These are phyloP conservation scores for Microstegium vimineum DNA, from an alignment of 176 grass and related monocot genomes.

Conservation along the genomic window DNA sequence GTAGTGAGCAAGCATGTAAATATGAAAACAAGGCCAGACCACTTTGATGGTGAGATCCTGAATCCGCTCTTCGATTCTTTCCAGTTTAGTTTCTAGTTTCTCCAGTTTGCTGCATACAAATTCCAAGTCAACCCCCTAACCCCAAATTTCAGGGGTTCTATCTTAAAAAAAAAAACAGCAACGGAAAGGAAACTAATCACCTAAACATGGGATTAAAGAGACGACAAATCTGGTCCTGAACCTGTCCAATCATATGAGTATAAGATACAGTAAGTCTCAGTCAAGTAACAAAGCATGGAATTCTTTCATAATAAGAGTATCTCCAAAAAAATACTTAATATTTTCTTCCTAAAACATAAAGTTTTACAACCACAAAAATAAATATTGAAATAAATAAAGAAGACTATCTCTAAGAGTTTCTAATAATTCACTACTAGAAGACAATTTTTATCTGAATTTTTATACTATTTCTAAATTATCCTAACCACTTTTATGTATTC, in stretches of 20 bases:
- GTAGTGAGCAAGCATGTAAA: background rate
- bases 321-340: too few species aligned
- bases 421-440: too few species aligned
- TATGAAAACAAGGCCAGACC: background rate
- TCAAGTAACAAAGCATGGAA: background rate
- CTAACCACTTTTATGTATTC: too few species aligned
- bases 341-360: too few species aligned
- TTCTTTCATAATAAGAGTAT: background rate
- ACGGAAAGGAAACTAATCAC: background rate
- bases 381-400: too few species aligned
- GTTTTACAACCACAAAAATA: too few species aligned
- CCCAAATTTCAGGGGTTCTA: background rate
- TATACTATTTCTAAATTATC: too few species aligned
- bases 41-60: background rate
- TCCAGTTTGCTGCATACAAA: background rate
- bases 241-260: background rate
- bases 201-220: background rate
- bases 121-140: background rate
- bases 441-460: too few species aligned
- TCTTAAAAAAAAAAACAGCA: background rate
- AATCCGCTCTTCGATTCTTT: background rate
- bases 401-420: too few species aligned
- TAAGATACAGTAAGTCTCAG: background rate
- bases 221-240: background rate
- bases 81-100: background rate